Conservation (phyloP, 2,329 filamentous ascomycete species). For the Paraconiothyrium brasiliense region DNA sequence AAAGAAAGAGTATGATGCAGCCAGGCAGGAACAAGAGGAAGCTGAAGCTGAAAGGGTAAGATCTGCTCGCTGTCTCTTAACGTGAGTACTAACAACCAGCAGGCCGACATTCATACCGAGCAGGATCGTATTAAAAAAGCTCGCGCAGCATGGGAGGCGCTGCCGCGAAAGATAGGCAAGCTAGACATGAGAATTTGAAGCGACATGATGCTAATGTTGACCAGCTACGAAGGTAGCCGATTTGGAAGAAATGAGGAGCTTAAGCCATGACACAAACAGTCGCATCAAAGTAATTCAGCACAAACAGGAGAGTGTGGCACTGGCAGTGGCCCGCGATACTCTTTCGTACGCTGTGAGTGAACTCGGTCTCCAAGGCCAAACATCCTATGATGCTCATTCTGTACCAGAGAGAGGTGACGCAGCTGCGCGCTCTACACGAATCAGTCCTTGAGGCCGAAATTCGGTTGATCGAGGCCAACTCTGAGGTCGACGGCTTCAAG, state of each 20-base stretch:
- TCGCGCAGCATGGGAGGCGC: slow-evolving; percentile 68
- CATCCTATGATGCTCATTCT: slow-evolving; percentile 28
- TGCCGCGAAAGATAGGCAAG: slow-evolving; percentile 77
- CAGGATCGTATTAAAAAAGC: slow-evolving; percentile 75
- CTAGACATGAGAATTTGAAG: background rate
- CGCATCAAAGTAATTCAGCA: slow-evolving; percentile 62
- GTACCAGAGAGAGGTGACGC: slow-evolving; percentile 65
- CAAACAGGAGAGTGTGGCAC: slow-evolving; percentile 50
- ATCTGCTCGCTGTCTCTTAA: background rate
- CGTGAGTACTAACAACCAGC: slow-evolving; percentile 11
- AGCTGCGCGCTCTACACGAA: slow-evolving; percentile 69
- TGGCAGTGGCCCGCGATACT: slow-evolving; percentile 46
- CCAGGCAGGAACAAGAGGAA: slow-evolving; percentile 45
- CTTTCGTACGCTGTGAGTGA: slow-evolving; percentile 64
- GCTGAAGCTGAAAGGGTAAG: slow-evolving; percentile 34
- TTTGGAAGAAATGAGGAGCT: slow-evolving; percentile 51
- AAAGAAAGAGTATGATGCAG: slow-evolving; percentile 18
- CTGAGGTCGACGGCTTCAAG: slow-evolving; percentile 77
- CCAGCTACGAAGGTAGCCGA: slow-evolving; percentile 58
- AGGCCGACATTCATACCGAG: slow-evolving; percentile 61
- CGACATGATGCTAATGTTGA: slow-evolving; percentile 32
- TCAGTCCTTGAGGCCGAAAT: slow-evolving; percentile 75
- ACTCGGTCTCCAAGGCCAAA: background rate
- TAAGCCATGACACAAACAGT: slow-evolving; percentile 54
- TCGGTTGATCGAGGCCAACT: slow-evolving; percentile 79